These are phyloP conservation scores for Starmera caribaea DNA, from an alignment of 805 yeast species.

Conservation along the genomic window DNA sequence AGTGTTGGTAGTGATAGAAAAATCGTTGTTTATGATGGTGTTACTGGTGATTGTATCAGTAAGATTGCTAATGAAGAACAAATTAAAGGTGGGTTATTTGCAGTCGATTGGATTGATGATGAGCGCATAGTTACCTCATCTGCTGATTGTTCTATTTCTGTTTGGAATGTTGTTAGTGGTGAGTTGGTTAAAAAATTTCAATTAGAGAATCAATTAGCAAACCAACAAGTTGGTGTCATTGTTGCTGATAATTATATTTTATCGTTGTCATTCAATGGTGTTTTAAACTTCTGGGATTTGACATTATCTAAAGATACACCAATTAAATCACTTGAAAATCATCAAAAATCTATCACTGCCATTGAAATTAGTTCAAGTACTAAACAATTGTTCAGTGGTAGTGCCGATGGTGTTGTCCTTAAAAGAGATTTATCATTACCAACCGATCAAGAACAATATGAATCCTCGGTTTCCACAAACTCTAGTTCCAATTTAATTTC, in stretches of 20 bases:
- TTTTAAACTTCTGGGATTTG: constrained; percentile 45
- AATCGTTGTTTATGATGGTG: constrained; percentile 76
- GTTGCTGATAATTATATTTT: constrained; percentile 51
- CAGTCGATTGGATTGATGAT: constrained; percentile 58
- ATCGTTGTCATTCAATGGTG: constrained; percentile 65
- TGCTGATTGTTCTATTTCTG: constrained; percentile 69
- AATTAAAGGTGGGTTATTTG: constrained; percentile 65
- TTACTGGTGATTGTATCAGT: constrained; percentile 64
- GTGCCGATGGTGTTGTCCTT: constrained; percentile 70
- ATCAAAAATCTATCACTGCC: constrained; percentile 74
- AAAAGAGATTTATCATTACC: constrained; percentile 37
- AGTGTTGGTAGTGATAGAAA: constrained; percentile 84
- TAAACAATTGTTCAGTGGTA: constrained; percentile 44
- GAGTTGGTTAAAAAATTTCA: constrained; percentile 41
- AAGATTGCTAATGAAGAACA: constrained; percentile 30
- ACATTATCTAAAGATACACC: constrained; percentile 23
- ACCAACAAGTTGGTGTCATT: constrained; percentile 76
- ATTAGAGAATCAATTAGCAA: constrained; percentile 35
- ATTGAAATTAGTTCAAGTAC: constrained; percentile 8
- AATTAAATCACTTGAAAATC: constrained; percentile 48
- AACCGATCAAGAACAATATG: constrained; percentile 13
- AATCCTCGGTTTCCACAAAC: constrained; percentile 25
- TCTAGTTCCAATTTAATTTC: constrained; percentile 62
- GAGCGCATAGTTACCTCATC: constrained; percentile 68
- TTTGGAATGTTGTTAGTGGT: constrained; percentile 45